Conservation (phyloP, 495 filamentous ascomycete genomes). For the Aeminium ludgeri region DNA sequence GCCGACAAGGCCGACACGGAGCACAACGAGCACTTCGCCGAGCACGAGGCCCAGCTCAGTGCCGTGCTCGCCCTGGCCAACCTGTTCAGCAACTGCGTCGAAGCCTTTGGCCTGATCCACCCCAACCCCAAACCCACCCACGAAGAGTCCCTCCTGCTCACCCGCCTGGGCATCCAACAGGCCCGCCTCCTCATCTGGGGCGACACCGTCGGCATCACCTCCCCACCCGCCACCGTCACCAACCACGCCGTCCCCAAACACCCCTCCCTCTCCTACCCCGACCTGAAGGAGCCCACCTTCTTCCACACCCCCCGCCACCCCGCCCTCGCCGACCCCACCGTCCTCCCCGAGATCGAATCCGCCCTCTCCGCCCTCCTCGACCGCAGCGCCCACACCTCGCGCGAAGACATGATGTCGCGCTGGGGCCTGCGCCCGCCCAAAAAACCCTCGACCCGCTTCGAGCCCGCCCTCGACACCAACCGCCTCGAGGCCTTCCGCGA, state of each 20-base stretch:
- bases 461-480: slow-evolving; percentile 20
- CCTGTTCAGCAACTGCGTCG: slow-evolving; percentile 25
- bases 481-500: slow-evolving; percentile 24
- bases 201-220: slow-evolving; percentile 22
- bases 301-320: slow-evolving; percentile 20
- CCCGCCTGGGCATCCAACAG: slow-evolving; percentile 22
- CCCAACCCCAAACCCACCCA: slow-evolving; percentile 16
- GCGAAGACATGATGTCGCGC: slow-evolving; percentile 21
- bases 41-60: slow-evolving; percentile 18
- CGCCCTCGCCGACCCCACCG: slow-evolving; percentile 16
- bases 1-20: slow-evolving; percentile 2
- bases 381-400: slow-evolving; percentile 4
- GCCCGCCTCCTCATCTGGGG: slow-evolving; percentile 24
- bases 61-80: slow-evolving; percentile 19
- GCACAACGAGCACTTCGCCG: slow-evolving; percentile 5
- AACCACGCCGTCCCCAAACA: slow-evolving; percentile 20
- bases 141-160: slow-evolving; percentile 18
- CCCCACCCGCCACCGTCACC: slow-evolving; percentile 19
- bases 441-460: slow-evolving; percentile 4
- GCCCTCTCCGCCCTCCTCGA: slow-evolving; percentile 13
- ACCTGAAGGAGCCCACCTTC: slow-evolving; percentile 20
- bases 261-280: slow-evolving; percentile 20
- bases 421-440: slow-evolving; percentile 24
- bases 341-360: slow-evolving; percentile 12
- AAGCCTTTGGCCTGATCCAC: slow-evolving; percentile 23